Evolutionary conservation across 192 early-diverging fungal genomes (phyloP), one percentile per base, ranked within the genome.

Genomic region (Coemansia sp.): DNA sequence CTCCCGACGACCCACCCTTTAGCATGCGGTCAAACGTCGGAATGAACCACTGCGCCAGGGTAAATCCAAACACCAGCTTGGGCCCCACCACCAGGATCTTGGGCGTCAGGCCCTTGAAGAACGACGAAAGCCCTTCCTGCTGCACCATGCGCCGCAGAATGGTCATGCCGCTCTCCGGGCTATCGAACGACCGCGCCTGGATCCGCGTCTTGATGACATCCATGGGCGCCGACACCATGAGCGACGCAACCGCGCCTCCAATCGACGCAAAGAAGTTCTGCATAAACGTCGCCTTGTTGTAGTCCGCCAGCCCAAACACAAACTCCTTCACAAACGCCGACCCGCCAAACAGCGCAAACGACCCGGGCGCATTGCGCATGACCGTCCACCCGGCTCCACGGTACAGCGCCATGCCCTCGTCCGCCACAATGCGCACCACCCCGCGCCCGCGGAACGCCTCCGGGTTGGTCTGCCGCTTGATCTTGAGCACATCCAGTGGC

Each of bases 201-300:
- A 99, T 99, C 39, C 96, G 89, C 15, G 96, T 99, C 84, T 99
- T 99, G 81, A 99, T 91, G 13, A 99, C 94, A 70, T 99, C 96
- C 58, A 99, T 81, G 43, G 96, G 96, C 19, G 93, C 92, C 30
- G 96, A 91, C 30, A 97, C 87, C 7, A 90, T 88, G 62, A 98
- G 88, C 37, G 89, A 92, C 15, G 96, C 93, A 35, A 95, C 81
- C 15, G 96, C 91, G 36, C 96, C 96, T 53, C 90, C 92, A 63
- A 98, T 96, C 22, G 94, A 97, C 8, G 93, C 84, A 57, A 84
- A 86, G 78, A 95, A 96, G 88, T 95, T 97, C 63, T 98, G 96
- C 70, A 93, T 83, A 73, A 97, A 96, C n/a, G 96, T 92, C n/a
- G 96, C 94, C 74, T 90, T 86, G 80, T 77, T 83, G 77, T 93